Percentiles rank a stretch among this genome's conserved stretches.
phyloP scores from a whole-genome alignment of 768 basidiomycete species.

The Leccinum arenicola region DNA sequence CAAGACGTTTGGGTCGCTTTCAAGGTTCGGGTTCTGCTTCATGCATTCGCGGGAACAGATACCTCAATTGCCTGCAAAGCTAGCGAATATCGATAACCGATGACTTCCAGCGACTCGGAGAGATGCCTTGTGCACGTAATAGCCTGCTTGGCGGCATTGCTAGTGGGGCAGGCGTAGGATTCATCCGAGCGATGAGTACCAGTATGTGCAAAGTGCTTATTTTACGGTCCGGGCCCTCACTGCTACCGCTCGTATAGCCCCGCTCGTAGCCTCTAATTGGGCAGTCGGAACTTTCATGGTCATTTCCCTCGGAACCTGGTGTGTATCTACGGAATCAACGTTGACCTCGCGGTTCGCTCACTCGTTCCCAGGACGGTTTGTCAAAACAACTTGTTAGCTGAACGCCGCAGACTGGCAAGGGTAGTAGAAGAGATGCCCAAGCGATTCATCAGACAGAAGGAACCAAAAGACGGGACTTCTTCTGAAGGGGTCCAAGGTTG shows the following conservation, averaged over 20 bases:
- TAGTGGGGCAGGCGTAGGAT: conserved; percentile 74
- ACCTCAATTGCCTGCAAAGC: conserved; percentile 29
- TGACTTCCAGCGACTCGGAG: conserved; percentile 59
- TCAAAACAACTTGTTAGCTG: conserved; percentile 50
- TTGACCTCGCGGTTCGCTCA: conserved; percentile 6
- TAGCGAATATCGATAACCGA: conserved; percentile 46
- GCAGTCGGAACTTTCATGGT: conserved; percentile 70
- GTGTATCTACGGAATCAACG: conserved; percentile 24
- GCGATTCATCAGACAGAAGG: conserved; percentile 45
- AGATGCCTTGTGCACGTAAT: conserved; percentile 75
- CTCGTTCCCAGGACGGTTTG: conserved; percentile 55
- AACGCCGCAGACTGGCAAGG: conserved; percentile 51
- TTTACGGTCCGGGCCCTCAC: conserved; percentile 7
- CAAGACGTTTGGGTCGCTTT: conserved; percentile 29
- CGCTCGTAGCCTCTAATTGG: conserved; percentile 74
- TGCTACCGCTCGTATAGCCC: conserved; percentile 30
- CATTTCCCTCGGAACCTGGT: conserved; percentile 72
- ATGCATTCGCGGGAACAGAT: neutral
- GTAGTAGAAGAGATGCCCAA: conserved; percentile 63
- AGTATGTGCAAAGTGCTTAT: conserved; percentile 42
- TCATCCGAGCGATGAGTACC: conserved; percentile 64
- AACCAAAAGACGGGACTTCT: conserved; percentile 27
- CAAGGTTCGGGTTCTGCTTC: conserved; percentile 24
- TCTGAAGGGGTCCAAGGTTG: conserved; percentile 7
- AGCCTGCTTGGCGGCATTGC: conserved; percentile 76